Conservation (phyloP, 2,329 filamentous ascomycete genomes). For the Phaeosphaeriaceae sp. region DNA sequence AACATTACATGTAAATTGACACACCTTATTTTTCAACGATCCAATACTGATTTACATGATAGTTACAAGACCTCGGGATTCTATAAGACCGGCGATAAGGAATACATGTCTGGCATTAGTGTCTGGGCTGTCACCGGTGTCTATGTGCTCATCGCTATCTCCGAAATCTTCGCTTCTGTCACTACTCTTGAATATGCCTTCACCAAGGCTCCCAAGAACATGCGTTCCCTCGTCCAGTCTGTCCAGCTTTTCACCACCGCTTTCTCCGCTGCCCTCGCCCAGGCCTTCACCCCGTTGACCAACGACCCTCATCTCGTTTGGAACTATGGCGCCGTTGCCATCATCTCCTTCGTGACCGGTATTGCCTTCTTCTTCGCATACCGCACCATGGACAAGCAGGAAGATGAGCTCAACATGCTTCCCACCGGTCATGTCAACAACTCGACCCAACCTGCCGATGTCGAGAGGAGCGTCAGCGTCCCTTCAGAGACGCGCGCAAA, state of each 20-base stretch:
- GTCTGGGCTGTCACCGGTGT: constrained; percentile 61
- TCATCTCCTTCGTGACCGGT: constrained; percentile 44
- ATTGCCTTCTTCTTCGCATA: constrained; percentile 41
- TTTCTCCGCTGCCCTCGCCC: constrained; percentile 38
- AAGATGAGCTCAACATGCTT: constrained; percentile 48
- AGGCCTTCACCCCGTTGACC: constrained; percentile 38
- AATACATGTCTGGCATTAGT: constrained; percentile 54
- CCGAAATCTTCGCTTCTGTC: constrained; percentile 70
- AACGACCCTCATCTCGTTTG: constrained; percentile 37
- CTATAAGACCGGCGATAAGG: constrained; percentile 47
- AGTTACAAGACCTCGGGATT: constrained; percentile 60
- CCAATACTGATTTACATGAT: background rate
- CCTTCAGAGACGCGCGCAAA: constrained; percentile 20
- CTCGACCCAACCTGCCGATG: constrained; percentile 31
- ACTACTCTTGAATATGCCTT: constrained; percentile 76
- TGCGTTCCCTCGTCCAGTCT: constrained; percentile 55
- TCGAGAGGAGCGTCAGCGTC: constrained; percentile 35
- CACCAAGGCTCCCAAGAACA: constrained; percentile 72
- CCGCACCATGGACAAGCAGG: constrained; percentile 41
- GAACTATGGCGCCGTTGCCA: constrained; percentile 46
- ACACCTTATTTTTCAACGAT: background rate
- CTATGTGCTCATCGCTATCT: constrained; percentile 62
- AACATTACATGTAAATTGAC: constrained; percentile 56
- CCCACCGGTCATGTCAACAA: constrained; percentile 46
- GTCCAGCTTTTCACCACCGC: constrained; percentile 47